Evolutionary conservation across 768 basidiomycete genomes (phyloP).

Genomic region (Mycena floridula): DNA sequence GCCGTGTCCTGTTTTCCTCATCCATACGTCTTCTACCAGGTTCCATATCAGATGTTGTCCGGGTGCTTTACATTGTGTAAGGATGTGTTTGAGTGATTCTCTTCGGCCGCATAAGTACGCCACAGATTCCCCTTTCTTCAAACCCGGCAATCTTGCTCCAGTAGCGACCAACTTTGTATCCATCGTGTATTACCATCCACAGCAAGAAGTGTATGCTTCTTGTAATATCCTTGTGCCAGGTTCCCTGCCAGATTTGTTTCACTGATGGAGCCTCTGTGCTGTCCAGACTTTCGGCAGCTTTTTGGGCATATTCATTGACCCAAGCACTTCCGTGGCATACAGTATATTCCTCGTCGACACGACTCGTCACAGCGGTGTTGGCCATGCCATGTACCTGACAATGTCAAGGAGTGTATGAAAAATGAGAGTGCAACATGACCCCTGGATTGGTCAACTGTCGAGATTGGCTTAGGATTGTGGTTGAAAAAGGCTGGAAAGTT

Average conservation of each 20-base stretch:
- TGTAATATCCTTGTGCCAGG: slow-evolving; percentile 6
- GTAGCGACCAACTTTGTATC: slow-evolving; percentile 10
- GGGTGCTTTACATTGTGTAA: slow-evolving; percentile 15
- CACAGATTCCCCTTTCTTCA: slow-evolving; percentile 9
- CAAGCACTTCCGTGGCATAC: too few species aligned
- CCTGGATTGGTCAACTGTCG: too few species aligned
- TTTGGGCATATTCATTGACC: too few species aligned
- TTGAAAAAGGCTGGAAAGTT: too few species aligned
- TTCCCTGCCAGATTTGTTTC: slow-evolving; percentile 10
- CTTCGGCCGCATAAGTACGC: slow-evolving; percentile 3
- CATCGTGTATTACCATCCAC: slow-evolving; percentile 11
- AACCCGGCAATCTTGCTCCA: slow-evolving; percentile 7
- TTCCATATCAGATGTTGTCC: slow-evolving; percentile 20
- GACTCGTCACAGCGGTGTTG: too few species aligned
- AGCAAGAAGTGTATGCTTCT: slow-evolving; percentile 11
- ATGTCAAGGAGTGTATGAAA: too few species aligned
- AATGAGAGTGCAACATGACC: too few species aligned
- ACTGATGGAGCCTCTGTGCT: too few species aligned
- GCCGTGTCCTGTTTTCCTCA: slow-evolving; percentile 7
- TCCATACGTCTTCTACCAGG: slow-evolving; percentile 11
- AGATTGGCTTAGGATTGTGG: too few species aligned
- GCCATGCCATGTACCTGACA: too few species aligned
- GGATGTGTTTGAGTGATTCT: slow-evolving; percentile 25
- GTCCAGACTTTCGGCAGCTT: too few species aligned
- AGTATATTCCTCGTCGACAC: too few species aligned